Evolutionary conservation across 2,329 filamentous ascomycete species (phyloP).

Genomic region (Monosporascus sp.): DNA sequence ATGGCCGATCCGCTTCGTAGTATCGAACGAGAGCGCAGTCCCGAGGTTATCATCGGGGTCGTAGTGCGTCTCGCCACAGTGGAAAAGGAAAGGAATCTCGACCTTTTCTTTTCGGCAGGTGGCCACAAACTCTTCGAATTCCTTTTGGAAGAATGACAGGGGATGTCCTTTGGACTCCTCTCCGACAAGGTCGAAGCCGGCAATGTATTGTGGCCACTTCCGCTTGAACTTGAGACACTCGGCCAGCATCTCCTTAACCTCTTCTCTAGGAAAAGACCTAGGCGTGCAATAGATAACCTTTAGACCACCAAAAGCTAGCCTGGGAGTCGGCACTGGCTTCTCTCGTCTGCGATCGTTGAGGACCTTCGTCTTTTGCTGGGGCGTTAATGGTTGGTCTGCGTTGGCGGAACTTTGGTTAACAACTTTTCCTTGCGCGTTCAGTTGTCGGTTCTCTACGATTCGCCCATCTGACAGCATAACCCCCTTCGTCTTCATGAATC

Average conservation of each 20-base stretch:
- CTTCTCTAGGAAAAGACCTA: constrained; percentile 41
- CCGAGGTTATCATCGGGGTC: constrained; percentile 63
- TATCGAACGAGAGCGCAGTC: constrained; percentile 59
- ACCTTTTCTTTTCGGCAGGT: constrained; percentile 38
- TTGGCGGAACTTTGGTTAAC: neutral
- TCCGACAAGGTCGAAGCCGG: constrained; percentile 56
- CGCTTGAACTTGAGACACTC: constrained; percentile 51
- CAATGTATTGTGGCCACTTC: constrained; percentile 45
- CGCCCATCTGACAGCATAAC: constrained; percentile 20
- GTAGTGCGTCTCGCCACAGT: constrained; percentile 71
- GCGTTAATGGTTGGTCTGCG: neutral
- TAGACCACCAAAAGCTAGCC: constrained; percentile 44
- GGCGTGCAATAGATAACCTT: constrained; percentile 59
- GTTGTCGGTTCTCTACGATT: constrained; percentile 13
- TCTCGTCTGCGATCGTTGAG: neutral
- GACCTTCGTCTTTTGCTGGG: neutral
- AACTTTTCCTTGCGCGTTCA: constrained; percentile 6
- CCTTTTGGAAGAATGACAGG: constrained; percentile 41
- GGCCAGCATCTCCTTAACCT: constrained; percentile 41
- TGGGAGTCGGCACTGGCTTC: neutral
- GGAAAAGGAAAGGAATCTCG: constrained; percentile 67
- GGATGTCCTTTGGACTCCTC: constrained; percentile 51
- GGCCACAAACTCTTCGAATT: constrained; percentile 43
- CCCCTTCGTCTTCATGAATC: constrained; percentile 32
- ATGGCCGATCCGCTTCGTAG: constrained; percentile 64